Percentiles rank a stretch among this genome's conserved stretches.
Conservation (phyloP, 495 filamentous ascomycete species). For the Penicillium riverlandense region DNA sequence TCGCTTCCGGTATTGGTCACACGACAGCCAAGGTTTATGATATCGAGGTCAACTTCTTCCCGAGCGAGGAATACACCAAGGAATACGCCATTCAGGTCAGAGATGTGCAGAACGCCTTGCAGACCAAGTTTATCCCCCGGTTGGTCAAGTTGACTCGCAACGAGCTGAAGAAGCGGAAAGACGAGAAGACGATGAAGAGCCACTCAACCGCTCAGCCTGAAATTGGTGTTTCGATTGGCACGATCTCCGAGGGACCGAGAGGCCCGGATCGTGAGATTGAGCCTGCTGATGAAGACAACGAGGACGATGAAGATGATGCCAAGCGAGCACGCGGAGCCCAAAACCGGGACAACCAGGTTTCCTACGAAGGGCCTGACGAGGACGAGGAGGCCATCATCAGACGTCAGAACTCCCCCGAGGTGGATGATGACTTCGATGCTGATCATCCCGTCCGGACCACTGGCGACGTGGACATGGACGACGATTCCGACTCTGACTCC, state of each 20-base stretch:
- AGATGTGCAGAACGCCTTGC: slow-evolving; percentile 73
- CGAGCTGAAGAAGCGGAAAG: slow-evolving; percentile 72
- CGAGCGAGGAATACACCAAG: slow-evolving; percentile 68
- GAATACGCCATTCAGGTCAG: slow-evolving; percentile 75
- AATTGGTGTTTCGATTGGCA: slow-evolving; percentile 71
- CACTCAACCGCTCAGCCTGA: slow-evolving; percentile 66
- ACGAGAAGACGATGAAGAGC: slow-evolving; percentile 51
- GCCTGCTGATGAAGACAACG: slow-evolving; percentile 63
- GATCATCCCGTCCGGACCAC: slow-evolving; percentile 3
- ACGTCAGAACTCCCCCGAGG: slow-evolving; percentile 33
- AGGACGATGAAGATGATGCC: slow-evolving; percentile 79
- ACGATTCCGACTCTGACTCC: slow-evolving; percentile 21
- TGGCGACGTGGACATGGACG: slow-evolving; percentile 22
- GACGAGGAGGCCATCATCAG: slow-evolving; percentile 70
- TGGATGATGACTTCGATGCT: slow-evolving; percentile 37
- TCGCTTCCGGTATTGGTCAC: slow-evolving; percentile 59
- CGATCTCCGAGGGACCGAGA: slow-evolving; percentile 52
- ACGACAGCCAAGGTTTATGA: slow-evolving; percentile 75
- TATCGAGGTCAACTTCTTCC: slow-evolving; percentile 77
- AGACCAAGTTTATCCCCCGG: slow-evolving; percentile 66
- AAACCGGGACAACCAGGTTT: slow-evolving; percentile 71
- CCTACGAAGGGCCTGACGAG: slow-evolving; percentile 87
- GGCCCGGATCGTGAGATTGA: slow-evolving; percentile 49
- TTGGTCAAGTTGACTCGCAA: slow-evolving; percentile 61
- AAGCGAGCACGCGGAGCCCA: slow-evolving; percentile 68